A percentile compares a stretch with the other conserved stretches of the same genome.
Conservation (phyloP, 2,329 filamentous ascomycete species). For the Trichoderma sp. region DNA sequence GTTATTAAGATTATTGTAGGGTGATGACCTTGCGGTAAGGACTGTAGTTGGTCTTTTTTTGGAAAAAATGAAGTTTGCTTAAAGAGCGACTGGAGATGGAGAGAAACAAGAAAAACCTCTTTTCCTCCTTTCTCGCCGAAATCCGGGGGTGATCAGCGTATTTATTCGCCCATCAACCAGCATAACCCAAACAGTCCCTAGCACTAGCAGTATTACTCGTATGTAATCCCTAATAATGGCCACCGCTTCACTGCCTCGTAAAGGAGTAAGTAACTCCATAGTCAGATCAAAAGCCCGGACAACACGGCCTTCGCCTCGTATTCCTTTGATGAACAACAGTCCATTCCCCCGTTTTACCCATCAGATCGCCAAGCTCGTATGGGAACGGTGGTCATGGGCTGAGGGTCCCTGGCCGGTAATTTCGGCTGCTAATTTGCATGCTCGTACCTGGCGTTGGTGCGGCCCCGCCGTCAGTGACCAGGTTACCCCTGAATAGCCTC, state of each 20-base stretch:
- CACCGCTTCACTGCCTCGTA: neutral
- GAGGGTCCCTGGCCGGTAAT: conserved; percentile 7
- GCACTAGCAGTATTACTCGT: neutral
- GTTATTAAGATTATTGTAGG: neutral
- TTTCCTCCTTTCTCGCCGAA: neutral
- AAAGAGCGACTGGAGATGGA: conserved; percentile 15
- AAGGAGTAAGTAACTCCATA: neutral
- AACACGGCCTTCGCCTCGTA: conserved; percentile 1
- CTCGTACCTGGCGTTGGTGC: neutral
- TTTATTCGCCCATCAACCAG: no score
- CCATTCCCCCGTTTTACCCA: neutral
- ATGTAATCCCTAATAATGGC: neutral
- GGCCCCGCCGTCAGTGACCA: neutral
- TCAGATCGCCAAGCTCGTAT: neutral
- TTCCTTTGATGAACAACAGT: conserved; percentile 11
- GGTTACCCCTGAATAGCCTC: conserved; percentile 1
- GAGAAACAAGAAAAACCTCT: neutral
- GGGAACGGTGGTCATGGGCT: neutral
- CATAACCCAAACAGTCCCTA: neutral
- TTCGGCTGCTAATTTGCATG: conserved; percentile 8
- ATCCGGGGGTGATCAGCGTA: conserved; percentile 12
- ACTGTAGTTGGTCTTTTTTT: neutral
- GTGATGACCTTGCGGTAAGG: neutral
- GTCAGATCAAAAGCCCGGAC: neutral
- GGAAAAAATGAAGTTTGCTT: neutral